These are phyloP conservation scores for Penicillium thymicola DNA, from an alignment of 2,329 filamentous ascomycete genomes.

Conservation along the genomic window DNA sequence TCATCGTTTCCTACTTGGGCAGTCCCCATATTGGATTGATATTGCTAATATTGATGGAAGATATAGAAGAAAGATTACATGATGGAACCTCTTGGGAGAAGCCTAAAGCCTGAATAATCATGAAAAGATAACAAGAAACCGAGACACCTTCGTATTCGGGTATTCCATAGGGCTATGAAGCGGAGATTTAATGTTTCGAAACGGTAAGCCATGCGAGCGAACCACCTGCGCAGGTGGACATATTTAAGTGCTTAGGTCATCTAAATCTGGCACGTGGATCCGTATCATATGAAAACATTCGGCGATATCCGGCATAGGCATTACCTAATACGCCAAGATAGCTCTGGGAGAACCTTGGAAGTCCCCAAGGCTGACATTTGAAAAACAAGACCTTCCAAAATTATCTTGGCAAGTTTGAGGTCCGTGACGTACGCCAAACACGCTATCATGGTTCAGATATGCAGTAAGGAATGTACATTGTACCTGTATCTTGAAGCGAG, in stretches of 20 bases:
- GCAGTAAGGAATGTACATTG: slow-evolving; percentile 1
- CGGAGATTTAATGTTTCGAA: background rate
- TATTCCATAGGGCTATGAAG: background rate
- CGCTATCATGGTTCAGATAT: background rate
- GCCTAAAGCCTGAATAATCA: background rate
- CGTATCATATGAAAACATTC: background rate
- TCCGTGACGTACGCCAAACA: slow-evolving; percentile 1
- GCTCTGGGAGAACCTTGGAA: too few species aligned
- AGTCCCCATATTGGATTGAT: too few species aligned
- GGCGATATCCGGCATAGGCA: slow-evolving; percentile 1
- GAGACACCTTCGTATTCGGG: background rate
- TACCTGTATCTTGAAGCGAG: background rate
- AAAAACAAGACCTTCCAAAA: background rate
- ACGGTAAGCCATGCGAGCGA: slow-evolving; percentile 1
- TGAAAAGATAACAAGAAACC: background rate
- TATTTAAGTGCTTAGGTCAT: background rate
- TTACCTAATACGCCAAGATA: background rate
- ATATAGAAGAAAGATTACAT: too few species aligned
- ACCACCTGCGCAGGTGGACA: background rate
- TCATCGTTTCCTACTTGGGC: background rate
- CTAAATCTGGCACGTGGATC: background rate
- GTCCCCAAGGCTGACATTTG: background rate
- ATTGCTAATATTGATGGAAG: background rate
- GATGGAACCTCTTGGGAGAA: background rate
- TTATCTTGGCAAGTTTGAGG: background rate